Percentiles rank a stretch among this genome's conserved stretches.
phyloP scores from a whole-genome alignment of 2,329 filamentous ascomycete species.

The Colletotrichum lini region DNA sequence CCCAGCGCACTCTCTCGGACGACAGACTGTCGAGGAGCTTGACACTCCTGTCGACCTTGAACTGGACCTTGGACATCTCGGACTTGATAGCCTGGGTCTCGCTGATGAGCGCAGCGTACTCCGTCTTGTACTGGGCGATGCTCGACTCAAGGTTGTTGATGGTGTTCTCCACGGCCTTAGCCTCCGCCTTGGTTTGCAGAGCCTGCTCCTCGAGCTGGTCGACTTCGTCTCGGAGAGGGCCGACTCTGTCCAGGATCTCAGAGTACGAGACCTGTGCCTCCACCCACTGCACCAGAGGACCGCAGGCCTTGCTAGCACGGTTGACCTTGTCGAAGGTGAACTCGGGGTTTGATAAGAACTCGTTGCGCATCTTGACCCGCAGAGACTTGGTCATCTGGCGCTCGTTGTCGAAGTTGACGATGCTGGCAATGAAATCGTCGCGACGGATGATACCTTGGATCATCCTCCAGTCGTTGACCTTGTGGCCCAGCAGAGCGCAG shows the following conservation, averaged over 20 bases:
- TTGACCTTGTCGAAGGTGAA: slow-evolving; percentile 98
- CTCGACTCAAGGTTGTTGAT: slow-evolving; percentile 88
- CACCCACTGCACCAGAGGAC: slow-evolving; percentile 97
- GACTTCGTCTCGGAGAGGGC: slow-evolving; percentile 92
- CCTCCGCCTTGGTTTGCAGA: slow-evolving; percentile 92
- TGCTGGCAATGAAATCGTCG: slow-evolving; percentile 98
- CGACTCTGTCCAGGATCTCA: slow-evolving; percentile 95
- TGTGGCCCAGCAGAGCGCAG: slow-evolving; percentile 93
- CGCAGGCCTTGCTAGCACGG: slow-evolving; percentile 95
- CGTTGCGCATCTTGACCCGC: slow-evolving; percentile 90
- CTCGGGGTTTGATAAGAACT: slow-evolving; percentile 92
- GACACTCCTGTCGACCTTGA: slow-evolving; percentile 97
- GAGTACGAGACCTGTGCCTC: slow-evolving; percentile 97
- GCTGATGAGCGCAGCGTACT: slow-evolving; percentile 96
- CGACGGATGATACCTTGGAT: slow-evolving; percentile 90
- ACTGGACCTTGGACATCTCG: slow-evolving; percentile 96
- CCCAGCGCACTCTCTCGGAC: slow-evolving; percentile 94
- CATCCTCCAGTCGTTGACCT: slow-evolving; percentile 90
- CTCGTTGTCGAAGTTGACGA: slow-evolving; percentile 97
- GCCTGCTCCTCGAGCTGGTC: slow-evolving; percentile 88
- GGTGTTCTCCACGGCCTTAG: slow-evolving; percentile 90
- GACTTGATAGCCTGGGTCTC: slow-evolving; percentile 97
- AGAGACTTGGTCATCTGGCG: slow-evolving; percentile 89
- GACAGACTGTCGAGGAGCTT: slow-evolving; percentile 94
- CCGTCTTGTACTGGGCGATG: slow-evolving; percentile 94